A percentile compares a stretch with the other conserved stretches of the same genome.
Evolutionary conservation across 2,329 filamentous ascomycete species (phyloP).

Genomic region (Trichoderma guizhouense): DNA sequence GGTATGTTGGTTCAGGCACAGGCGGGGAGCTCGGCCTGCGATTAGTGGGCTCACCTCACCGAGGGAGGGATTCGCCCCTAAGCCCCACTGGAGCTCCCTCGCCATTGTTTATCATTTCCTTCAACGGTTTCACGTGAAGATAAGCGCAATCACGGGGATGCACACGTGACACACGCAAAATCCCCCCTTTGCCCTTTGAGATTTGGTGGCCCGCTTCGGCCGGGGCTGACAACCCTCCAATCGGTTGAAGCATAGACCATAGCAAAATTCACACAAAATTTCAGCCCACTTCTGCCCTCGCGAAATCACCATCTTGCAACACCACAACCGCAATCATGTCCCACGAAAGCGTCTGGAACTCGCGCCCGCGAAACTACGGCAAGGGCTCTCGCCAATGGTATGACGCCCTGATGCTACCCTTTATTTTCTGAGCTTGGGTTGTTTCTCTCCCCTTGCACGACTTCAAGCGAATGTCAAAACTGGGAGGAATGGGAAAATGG

Average conservation of each 20-base stretch:
- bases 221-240: constrained; percentile 40
- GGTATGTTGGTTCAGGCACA: constrained; percentile 2
- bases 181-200: background rate
- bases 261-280: constrained; percentile 41
- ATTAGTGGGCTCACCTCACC: constrained; percentile 11
- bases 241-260: constrained; percentile 31
- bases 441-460: background rate
- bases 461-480: background rate
- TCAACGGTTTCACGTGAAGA: constrained; percentile 7
- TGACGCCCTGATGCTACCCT: constrained; percentile 34
- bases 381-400: constrained; percentile 95
- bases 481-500: background rate
- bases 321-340: constrained; percentile 50
- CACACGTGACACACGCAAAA: constrained; percentile 24
- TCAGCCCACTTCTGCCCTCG: constrained; percentile 32
- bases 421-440: background rate
- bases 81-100: background rate
- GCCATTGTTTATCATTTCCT: background rate
- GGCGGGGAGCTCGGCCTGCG: constrained; percentile 11
- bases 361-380: constrained; percentile 93
- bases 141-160: background rate
- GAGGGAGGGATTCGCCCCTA: background rate
- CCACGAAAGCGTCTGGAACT: constrained; percentile 98
- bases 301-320: constrained; percentile 34
- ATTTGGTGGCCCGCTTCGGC: constrained; percentile 22